phyloP scores from a whole-genome alignment of 345 rosid species.

The Physaria fendleri region DNA sequence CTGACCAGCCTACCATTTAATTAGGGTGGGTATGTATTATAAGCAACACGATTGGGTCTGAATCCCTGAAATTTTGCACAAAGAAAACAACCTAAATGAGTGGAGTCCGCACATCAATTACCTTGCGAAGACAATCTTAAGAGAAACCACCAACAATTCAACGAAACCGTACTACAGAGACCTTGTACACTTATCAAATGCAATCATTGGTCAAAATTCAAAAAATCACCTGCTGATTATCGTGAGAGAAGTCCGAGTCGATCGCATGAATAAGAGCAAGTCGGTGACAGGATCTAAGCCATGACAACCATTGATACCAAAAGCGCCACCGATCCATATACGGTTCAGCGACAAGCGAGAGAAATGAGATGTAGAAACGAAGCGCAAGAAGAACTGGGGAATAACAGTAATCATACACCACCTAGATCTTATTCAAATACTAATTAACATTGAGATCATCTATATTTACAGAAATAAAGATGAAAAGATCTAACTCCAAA shows the following conservation, averaged over 20 bases:
- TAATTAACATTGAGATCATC: too few relatives aligned
- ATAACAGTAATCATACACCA: neutral
- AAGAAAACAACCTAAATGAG: neutral
- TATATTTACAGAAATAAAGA: too few relatives aligned
- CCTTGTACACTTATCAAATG: neutral
- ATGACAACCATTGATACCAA: neutral
- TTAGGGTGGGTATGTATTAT: neutral
- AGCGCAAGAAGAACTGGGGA: conserved; percentile 8
- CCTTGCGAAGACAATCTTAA: conserved; percentile 53
- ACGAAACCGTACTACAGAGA: neutral
- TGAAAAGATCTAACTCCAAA: too few relatives aligned
- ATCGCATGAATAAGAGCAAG: conserved; percentile 35
- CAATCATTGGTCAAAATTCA: too few relatives aligned
- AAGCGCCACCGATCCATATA: neutral
- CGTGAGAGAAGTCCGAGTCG: conserved; percentile 56
- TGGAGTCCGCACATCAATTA: conserved; percentile 25
- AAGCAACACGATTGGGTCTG: conserved; percentile 1
- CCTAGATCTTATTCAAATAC: too few relatives aligned
- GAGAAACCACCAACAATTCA: neutral
- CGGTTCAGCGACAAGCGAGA: conserved; percentile 17
- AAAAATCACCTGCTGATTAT: conserved; percentile 43
- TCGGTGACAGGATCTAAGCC: conserved; percentile 23
- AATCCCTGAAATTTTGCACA: conserved; percentile 6
- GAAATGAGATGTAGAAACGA: conserved; percentile 1
- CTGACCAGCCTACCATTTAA: conserved; percentile 84